Base-by-base conservation (phyloP, 208 protist species). In the Trypanosoma congolense region DNA sequence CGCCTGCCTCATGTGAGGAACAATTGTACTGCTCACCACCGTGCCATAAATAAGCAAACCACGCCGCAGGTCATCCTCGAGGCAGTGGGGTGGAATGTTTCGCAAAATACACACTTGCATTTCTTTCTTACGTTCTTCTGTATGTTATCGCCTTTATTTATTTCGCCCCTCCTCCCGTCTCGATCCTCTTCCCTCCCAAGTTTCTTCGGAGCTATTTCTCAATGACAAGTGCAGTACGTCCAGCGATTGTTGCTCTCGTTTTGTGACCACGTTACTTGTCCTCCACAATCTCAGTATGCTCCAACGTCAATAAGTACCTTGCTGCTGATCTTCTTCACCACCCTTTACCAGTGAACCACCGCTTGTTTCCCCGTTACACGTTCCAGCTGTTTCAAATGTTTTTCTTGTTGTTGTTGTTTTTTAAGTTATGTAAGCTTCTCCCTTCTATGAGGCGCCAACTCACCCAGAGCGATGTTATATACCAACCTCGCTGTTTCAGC, bases 31-130 rank as follows among this genome's bases (percentile, higher is more conserved):
- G 30, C 70, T 63, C 2, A 85, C 55, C 2, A 79, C 78, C 0
- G 68, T 88, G 44, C 87, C 87, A 56, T 88, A 93, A 35, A 78
- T 73, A 25, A 87, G 74, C n/a, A 93, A 64, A 0, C 77, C 83
- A 25, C 83, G 82, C 36, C 76, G 76, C 36, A 93, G 77, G 31
- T 90, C 83, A 12, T 70, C 67, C 54, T 93, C 83, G 42, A 76
- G 57, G 65, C 81, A 90, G 26, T 72, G 63, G 25, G 67, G 57
- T 26, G 86, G 86, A 25, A 93, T 60, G 48, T 86, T 85, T 43
- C 74, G 73, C 41, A 93, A 57, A 25, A 65, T n/a, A 61, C 90
- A 62, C 5, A 56, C 53, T 24, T 33, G 51, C 56, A 64, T 60
- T 18, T 44, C 26, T 28, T 1, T 42, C 49, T 19, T 18, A 18